Evolutionary conservation across 2,329 filamentous ascomycete species (phyloP).

Genomic region (Lachnellula occidentalis): DNA sequence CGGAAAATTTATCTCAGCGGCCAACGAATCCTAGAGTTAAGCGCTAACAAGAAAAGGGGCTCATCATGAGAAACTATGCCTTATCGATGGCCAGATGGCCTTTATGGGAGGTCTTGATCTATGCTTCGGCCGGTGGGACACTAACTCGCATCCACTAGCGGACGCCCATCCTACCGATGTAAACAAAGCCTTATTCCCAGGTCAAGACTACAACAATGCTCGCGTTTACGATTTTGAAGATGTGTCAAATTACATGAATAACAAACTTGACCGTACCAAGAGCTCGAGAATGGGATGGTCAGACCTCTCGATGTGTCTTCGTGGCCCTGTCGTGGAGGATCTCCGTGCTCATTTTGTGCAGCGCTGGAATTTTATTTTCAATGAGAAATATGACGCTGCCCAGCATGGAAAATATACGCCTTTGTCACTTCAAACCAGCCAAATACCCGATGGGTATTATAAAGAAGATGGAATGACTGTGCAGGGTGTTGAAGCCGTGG

Average conservation of each 20-base stretch:
- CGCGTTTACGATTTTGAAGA: conserved; percentile 75
- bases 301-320: conserved; percentile 73
- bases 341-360: conserved; percentile 75
- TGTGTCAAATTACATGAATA: conserved; percentile 71
- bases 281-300: conserved; percentile 91
- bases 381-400: conserved; percentile 65
- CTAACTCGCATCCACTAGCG: conserved; percentile 77
- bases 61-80: conserved; percentile 84
- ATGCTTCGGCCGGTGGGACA: conserved; percentile 86
- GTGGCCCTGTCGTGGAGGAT: conserved; percentile 69
- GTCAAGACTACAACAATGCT: conserved; percentile 91
- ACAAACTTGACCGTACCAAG: conserved; percentile 75
- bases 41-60: conserved; percentile 46
- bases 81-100: conserved; percentile 71
- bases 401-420: conserved; percentile 42
- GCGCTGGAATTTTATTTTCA: conserved; percentile 87
- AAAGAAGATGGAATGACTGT: conserved; percentile 19
- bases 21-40: too few relatives aligned
- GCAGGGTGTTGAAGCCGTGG: neutral
- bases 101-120: conserved; percentile 93
- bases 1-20: too few relatives aligned
- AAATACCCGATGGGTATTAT: conserved; percentile 25
- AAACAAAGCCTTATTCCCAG: conserved; percentile 72
- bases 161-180: conserved; percentile 69
- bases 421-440: conserved; percentile 13